Evolutionary conservation across 2,329 filamentous ascomycete species (phyloP).

Genomic region (Aspergillus latus): DNA sequence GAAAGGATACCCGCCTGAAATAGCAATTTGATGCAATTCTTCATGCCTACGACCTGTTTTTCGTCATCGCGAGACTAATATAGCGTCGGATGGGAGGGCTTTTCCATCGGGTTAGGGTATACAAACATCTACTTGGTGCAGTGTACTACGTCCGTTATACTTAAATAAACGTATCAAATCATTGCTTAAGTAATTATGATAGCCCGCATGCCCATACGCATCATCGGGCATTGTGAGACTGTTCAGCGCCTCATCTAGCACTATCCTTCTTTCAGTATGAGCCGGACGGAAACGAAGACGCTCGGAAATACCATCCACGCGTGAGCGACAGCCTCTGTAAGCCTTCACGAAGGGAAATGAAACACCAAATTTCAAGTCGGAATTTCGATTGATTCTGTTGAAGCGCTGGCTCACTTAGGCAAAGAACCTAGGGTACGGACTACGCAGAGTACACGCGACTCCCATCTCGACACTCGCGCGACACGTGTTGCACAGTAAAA

Average conservation of each 20-base stretch:
- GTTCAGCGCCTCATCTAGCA: too few species aligned
- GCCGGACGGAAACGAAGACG: too few species aligned
- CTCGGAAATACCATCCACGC: neutral
- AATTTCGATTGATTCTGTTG: neutral
- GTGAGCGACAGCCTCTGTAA: neutral
- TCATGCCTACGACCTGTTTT: neutral
- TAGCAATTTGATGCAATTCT: constrained; percentile 3
- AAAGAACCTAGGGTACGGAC: neutral
- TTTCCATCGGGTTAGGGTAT: neutral
- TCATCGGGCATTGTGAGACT: too few species aligned
- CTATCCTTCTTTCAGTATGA: too few species aligned
- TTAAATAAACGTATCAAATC: too few species aligned
- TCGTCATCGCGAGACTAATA: neutral
- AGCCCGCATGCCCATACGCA: too few species aligned
- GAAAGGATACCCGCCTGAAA: constrained; percentile 11
- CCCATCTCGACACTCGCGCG: neutral
- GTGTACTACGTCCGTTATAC: too few species aligned
- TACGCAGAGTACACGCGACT: neutral
- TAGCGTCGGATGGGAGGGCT: neutral
- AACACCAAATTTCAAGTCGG: neutral
- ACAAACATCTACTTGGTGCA: too few species aligned
- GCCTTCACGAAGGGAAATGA: neutral
- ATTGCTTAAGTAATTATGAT: too few species aligned
- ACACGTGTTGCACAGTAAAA: neutral
- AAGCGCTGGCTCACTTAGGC: neutral